These are phyloP conservation scores for Meira nashicola DNA, from an alignment of 1,284 basidiomycete species.

Conservation along the genomic window DNA sequence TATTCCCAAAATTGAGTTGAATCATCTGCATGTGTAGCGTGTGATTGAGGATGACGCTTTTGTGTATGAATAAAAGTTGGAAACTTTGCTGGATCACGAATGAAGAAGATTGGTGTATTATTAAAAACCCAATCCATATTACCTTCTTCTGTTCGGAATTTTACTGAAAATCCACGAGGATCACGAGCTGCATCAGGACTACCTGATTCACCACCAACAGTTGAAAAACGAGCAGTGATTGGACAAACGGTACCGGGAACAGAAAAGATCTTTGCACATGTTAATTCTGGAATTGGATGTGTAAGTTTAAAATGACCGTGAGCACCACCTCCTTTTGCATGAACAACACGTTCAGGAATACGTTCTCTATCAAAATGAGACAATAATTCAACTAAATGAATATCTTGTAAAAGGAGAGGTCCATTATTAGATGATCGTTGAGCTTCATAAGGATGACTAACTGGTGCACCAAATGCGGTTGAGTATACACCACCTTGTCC, in stretches of 20 bases:
- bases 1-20: conserved; percentile 68
- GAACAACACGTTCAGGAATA: conserved; percentile 49
- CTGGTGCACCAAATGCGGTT: conserved; percentile 29
- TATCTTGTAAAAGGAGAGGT: conserved; percentile 71
- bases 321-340: conserved; percentile 42
- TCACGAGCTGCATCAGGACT: conserved; percentile 25
- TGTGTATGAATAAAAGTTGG: conserved; percentile 14
- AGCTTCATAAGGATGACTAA: conserved; percentile 64
- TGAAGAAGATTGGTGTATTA: conserved; percentile 49
- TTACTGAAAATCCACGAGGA: conserved; percentile 39
- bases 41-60: conserved; percentile 54
- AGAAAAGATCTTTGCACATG: conserved; percentile 26
- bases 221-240: conserved; percentile 34
- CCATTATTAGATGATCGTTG: conserved; percentile 72
- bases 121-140: conserved; percentile 31
- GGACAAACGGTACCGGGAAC: conserved; percentile 21
- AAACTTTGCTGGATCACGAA: conserved; percentile 55
- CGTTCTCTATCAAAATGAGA: conserved; percentile 45
- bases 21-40: conserved; percentile 76
- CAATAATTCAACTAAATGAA: conserved; percentile 35
- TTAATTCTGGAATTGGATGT: conserved; percentile 30
- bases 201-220: conserved; percentile 35
- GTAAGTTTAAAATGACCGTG: conserved; percentile 37
- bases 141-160: conserved; percentile 31
- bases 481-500: conserved; percentile 24